Conservation (phyloP, 805 yeast species). For the Phaffomyces opuntiae region DNA sequence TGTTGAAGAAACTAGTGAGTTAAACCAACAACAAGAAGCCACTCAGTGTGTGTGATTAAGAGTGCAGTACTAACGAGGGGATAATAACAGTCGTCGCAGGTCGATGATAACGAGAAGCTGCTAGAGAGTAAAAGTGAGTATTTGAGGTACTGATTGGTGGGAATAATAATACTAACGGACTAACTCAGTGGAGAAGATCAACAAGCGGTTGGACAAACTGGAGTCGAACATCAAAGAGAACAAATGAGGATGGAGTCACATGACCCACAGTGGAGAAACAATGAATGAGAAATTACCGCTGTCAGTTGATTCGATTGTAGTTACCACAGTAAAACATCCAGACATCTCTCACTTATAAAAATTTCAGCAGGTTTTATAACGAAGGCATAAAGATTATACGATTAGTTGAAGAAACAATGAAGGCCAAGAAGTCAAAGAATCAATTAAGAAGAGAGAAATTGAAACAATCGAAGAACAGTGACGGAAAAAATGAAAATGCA, state of each 20-base stretch:
- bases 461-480: constrained; percentile 11
- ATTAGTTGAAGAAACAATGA: not conserved
- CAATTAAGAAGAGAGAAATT: constrained; percentile 28
- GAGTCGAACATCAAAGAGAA: constrained; percentile 10
- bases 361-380: not conserved
- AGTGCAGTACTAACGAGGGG: not conserved
- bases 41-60: not conserved
- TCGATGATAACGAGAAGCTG: constrained; percentile 20
- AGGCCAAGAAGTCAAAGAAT: constrained; percentile 27
- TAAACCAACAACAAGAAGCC: not conserved
- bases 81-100: constrained; percentile 5
- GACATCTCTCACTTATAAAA: not conserved
- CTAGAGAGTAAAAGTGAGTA: constrained; percentile 11
- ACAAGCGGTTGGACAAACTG: constrained; percentile 18
- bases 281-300: no score
- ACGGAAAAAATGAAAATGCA: not conserved
- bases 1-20: constrained; percentile 19
- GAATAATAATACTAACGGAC: constrained; percentile 5
- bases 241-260: no score
- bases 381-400: not conserved
- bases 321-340: not conserved
- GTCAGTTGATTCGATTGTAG: no score
- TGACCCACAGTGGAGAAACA: no score
- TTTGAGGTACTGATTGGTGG: not conserved
- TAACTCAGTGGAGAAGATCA: constrained; percentile 17